These are phyloP conservation scores for Leccinum obscurum DNA, from an alignment of 768 basidiomycete genomes.

Conservation along the genomic window DNA sequence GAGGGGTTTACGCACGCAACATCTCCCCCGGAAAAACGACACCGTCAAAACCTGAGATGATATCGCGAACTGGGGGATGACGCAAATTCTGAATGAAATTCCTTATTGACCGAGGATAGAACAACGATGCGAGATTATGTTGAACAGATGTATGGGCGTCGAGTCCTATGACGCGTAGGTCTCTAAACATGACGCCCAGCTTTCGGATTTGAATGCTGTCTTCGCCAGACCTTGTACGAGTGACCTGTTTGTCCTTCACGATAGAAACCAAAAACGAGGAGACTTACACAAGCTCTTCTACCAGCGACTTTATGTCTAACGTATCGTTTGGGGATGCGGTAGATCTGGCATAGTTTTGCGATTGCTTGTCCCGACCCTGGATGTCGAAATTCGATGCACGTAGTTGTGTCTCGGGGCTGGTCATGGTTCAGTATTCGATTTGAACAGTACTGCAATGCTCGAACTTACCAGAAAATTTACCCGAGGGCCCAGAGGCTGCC, in stretches of 20 bases:
- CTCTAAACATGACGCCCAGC: slow-evolving; percentile 51
- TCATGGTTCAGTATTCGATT: neutral
- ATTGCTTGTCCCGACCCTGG: neutral
- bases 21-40: slow-evolving; percentile 71
- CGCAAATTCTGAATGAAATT: slow-evolving; percentile 36
- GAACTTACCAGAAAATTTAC: no score
- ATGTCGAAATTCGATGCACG: neutral
- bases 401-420: neutral
- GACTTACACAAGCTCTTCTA: slow-evolving; percentile 11
- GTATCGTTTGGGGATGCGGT: neutral
- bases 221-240: slow-evolving; percentile 31
- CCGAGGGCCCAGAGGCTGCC: no score
- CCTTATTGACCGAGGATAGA: slow-evolving; percentile 27
- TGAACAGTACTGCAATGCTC: no score
- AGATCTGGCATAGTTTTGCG: neutral
- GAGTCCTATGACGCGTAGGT: slow-evolving; percentile 53
- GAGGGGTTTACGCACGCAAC: slow-evolving; percentile 52
- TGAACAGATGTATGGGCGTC: slow-evolving; percentile 46
- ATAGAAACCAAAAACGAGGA: neutral
- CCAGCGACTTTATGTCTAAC: slow-evolving; percentile 13
- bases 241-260: neutral
- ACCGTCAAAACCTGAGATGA: slow-evolving; percentile 60
- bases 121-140: slow-evolving; percentile 47
- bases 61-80: slow-evolving; percentile 60
- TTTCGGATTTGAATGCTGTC: slow-evolving; percentile 37